A percentile compares a stretch with the other conserved stretches of the same genome.
Conservation (phyloP, 108 stramenopile genomes). For the Parietichytrium sp. region DNA sequence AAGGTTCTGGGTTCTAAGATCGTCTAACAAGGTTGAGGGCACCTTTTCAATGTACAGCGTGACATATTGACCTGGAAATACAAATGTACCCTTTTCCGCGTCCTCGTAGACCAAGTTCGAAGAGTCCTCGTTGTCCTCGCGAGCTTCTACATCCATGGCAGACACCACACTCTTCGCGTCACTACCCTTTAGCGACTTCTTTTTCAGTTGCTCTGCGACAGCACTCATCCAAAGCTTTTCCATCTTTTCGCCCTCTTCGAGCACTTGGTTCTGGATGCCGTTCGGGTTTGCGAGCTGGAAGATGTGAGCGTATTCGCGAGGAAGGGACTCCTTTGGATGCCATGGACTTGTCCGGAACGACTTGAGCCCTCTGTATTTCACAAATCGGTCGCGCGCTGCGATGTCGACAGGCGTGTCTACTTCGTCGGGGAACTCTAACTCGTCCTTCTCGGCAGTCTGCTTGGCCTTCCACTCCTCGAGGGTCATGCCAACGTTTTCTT, state of each 20-base stretch:
- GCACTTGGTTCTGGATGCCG: constrained; percentile 73
- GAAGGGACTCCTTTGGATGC: constrained; percentile 96
- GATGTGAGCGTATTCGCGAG: constrained; percentile 85
- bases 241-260: constrained; percentile 56
- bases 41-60: constrained; percentile 76
- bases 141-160: not conserved
- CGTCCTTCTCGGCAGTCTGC: constrained; percentile 65
- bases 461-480: constrained; percentile 66
- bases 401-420: constrained; percentile 85
- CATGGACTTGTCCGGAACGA: constrained; percentile 87
- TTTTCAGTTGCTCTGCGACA: constrained; percentile 43
- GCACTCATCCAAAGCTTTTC: constrained; percentile 68
- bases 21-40: constrained; percentile 51
- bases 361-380: constrained; percentile 87
- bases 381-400: constrained; percentile 84
- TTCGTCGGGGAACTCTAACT: constrained; percentile 94
- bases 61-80: constrained; percentile 81
- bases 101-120: not conserved
- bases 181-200: not conserved
- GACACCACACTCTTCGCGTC: too few species aligned
- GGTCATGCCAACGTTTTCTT: constrained; percentile 61
- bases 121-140: not conserved
- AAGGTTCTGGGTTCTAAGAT: constrained; percentile 50
- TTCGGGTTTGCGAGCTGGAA: constrained; percentile 85
- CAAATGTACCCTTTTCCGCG: constrained; percentile 65